phyloP scores from a whole-genome alignment of 2,329 filamentous ascomycete genomes.

The Iodosphaeria phyllophila region DNA sequence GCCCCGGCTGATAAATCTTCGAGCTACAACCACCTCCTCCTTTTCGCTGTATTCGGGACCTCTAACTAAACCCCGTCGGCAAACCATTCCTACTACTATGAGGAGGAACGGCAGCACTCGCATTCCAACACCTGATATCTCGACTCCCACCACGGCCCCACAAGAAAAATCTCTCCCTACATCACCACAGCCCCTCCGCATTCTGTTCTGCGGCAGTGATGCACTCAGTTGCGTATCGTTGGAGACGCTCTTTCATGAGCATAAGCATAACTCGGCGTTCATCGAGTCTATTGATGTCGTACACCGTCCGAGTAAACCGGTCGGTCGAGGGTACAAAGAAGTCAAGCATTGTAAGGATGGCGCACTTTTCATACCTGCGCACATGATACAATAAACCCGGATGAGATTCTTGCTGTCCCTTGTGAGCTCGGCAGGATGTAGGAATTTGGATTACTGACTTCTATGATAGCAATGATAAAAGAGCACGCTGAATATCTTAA shows the following conservation, averaged over 20 bases:
- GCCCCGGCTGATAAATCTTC: too few relatives aligned
- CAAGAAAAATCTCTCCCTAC: too few relatives aligned
- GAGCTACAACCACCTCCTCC: too few relatives aligned
- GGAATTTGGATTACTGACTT: background rate
- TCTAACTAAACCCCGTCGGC: too few relatives aligned
- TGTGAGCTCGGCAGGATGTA: background rate
- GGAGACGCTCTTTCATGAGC: slow-evolving; percentile 44
- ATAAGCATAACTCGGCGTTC: slow-evolving; percentile 26
- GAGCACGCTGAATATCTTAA: slow-evolving; percentile 40
- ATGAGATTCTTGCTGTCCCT: too few relatives aligned
- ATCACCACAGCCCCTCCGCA: slow-evolving; percentile 44
- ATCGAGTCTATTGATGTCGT: slow-evolving; percentile 74
- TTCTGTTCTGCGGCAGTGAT: slow-evolving; percentile 91
- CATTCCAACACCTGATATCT: too few relatives aligned
- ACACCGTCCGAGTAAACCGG: slow-evolving; percentile 59
- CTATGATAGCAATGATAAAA: slow-evolving; percentile 50
- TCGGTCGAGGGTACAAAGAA: slow-evolving; percentile 54
- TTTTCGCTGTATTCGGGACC: too few relatives aligned
- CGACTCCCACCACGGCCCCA: too few relatives aligned
- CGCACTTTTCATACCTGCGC: too few relatives aligned
- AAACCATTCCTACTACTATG: too few relatives aligned
- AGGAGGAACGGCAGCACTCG: too few relatives aligned
- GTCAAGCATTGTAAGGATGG: slow-evolving; percentile 39
- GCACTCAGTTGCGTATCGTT: slow-evolving; percentile 71
- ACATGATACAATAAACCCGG: too few relatives aligned